Percentiles rank a stretch among this genome's conserved stretches.
Evolutionary conservation across 2,329 filamentous ascomycete genomes (phyloP).

Genomic region (Graphilbum ipis-grandicollis): DNA sequence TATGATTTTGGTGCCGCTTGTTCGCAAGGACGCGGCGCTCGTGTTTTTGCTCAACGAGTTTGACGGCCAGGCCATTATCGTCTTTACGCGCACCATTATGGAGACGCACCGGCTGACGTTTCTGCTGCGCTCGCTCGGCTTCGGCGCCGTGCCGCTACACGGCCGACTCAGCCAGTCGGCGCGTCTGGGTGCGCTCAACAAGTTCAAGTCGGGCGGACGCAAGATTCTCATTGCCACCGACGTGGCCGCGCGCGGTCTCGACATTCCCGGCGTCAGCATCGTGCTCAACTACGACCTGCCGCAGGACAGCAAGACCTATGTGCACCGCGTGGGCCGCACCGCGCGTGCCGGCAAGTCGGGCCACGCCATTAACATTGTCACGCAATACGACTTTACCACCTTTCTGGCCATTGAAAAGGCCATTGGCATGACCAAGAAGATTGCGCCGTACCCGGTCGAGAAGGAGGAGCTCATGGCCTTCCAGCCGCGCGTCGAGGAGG

Average conservation of each 20-base stretch:
- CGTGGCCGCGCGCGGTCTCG: slow-evolving; percentile 80
- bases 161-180: slow-evolving; percentile 80
- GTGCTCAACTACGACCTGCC: slow-evolving; percentile 79
- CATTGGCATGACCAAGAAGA: slow-evolving; percentile 48
- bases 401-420: slow-evolving; percentile 70
- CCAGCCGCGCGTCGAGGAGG: slow-evolving; percentile 60
- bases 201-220: slow-evolving; percentile 66
- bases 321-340: slow-evolving; percentile 77
- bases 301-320: slow-evolving; percentile 74
- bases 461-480: slow-evolving; percentile 81
- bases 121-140: slow-evolving; percentile 66
- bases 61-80: slow-evolving; percentile 68
- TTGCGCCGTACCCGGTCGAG: slow-evolving; percentile 48
- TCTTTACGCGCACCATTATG: slow-evolving; percentile 84
- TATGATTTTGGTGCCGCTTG: slow-evolving; percentile 73
- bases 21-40: slow-evolving; percentile 79
- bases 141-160: slow-evolving; percentile 82
- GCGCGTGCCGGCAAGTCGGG: slow-evolving; percentile 76
- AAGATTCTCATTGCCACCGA: slow-evolving; percentile 87
- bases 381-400: slow-evolving; percentile 74
- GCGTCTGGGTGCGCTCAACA: slow-evolving; percentile 73
- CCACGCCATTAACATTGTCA: slow-evolving; percentile 63
- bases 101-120: slow-evolving; percentile 78
- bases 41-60: slow-evolving; percentile 77
- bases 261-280: slow-evolving; percentile 79